Conservation (phyloP, 306 rosid genomes). For the Bauhinia variegata region DNA sequence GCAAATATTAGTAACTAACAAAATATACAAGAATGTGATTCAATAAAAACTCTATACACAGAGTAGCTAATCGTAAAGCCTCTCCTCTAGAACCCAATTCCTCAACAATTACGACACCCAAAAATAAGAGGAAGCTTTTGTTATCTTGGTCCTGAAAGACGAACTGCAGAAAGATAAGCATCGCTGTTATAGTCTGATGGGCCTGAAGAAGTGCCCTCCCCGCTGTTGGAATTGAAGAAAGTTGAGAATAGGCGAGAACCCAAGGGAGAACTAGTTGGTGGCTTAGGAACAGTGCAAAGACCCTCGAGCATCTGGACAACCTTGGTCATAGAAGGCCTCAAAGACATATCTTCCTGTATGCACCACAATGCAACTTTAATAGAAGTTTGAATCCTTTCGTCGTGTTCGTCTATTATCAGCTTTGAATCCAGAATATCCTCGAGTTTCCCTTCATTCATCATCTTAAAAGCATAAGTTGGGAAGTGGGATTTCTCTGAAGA, state of each 20-base stretch:
- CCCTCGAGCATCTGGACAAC: slow-evolving; percentile 97
- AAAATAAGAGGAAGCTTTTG: slow-evolving; percentile 16
- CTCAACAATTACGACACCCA: no score
- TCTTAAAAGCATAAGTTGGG: slow-evolving; percentile 77
- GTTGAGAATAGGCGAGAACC: slow-evolving; percentile 60
- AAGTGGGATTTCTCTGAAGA: slow-evolving; percentile 74
- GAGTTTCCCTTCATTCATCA: slow-evolving; percentile 84
- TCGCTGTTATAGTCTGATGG: slow-evolving; percentile 80
- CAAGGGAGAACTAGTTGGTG: slow-evolving; percentile 55
- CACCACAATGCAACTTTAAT: slow-evolving; percentile 87
- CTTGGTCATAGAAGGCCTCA: slow-evolving; percentile 85
- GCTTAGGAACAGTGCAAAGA: slow-evolving; percentile 61
- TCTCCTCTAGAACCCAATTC: no score
- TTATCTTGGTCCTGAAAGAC: slow-evolving; percentile 88
- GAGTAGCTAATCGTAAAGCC: slow-evolving; percentile 8
- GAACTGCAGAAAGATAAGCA: slow-evolving; percentile 66
- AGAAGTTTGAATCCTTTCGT: slow-evolving; percentile 53
- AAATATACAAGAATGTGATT: slow-evolving; percentile 38
- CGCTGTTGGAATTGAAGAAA: slow-evolving; percentile 58
- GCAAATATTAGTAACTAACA: slow-evolving; percentile 5
- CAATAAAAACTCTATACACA: slow-evolving; percentile 26
- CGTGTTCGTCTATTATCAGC: slow-evolving; percentile 41
- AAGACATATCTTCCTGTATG: slow-evolving; percentile 82
- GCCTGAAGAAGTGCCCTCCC: slow-evolving; percentile 68
- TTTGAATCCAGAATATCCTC: slow-evolving; percentile 56